Conservation (phyloP, 352 stramenopile species). For the Achlya hypogyna region DNA sequence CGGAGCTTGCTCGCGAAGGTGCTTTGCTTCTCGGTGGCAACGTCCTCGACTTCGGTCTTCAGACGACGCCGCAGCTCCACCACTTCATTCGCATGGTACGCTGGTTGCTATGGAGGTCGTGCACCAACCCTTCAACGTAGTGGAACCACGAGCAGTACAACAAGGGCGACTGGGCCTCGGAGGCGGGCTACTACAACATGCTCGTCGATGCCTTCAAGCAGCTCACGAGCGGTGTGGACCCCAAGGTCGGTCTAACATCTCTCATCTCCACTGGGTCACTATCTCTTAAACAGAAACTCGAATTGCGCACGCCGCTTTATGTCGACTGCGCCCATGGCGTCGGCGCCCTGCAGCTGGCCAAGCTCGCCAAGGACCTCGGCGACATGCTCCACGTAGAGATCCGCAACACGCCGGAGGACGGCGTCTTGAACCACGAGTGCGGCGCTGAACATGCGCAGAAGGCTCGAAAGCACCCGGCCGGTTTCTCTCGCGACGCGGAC, state of each 20-base stretch:
- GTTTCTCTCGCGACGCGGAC: constrained; percentile 53
- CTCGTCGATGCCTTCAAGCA: constrained; percentile 89
- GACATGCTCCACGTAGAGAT: constrained; percentile 78
- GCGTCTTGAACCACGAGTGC: constrained; percentile 93
- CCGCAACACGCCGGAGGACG: constrained; percentile 67
- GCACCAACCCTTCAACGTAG: constrained; percentile 21
- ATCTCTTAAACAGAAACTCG: constrained; percentile 39
- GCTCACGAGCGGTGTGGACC: constrained; percentile 68
- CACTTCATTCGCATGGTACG: constrained; percentile 91
- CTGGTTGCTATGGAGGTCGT: neutral
- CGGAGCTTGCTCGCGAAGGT: constrained; percentile 80
- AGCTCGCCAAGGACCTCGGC: constrained; percentile 66
- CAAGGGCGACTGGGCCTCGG: constrained; percentile 77
- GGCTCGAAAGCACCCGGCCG: constrained; percentile 63
- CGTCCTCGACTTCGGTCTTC: constrained; percentile 91
- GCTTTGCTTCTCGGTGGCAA: constrained; percentile 83
- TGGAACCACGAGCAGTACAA: constrained; percentile 86
- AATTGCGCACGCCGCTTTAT: constrained; percentile 70
- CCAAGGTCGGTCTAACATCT: constrained; percentile 35
- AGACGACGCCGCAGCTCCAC: constrained; percentile 97
- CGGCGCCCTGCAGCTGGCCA: constrained; percentile 68
- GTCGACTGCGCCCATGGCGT: constrained; percentile 93
- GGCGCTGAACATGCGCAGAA: constrained; percentile 97
- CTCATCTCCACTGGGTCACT: neutral
- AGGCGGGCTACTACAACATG: constrained; percentile 94